A percentile compares a stretch with the other conserved stretches of the same genome.
These are phyloP conservation scores for Catharanthus roseus DNA, from an alignment of 257 asterid genomes.

Conservation along the genomic window DNA sequence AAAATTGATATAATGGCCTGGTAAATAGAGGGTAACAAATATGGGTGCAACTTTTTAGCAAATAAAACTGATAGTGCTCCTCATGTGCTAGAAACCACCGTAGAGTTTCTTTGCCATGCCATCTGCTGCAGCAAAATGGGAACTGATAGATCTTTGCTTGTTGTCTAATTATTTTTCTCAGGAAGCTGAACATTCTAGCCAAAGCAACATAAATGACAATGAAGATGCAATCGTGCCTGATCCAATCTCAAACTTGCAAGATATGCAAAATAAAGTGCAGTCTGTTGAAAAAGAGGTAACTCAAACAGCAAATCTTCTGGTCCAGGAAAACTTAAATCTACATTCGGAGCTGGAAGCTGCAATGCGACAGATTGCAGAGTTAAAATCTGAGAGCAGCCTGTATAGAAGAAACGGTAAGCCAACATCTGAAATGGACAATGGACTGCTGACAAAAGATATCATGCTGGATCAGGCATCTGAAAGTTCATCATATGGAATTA, in stretches of 20 bases:
- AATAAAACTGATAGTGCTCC: neutral
- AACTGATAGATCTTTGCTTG: neutral
- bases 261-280: constrained; percentile 50
- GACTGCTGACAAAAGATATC: constrained; percentile 77
- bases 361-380: constrained; percentile 52
- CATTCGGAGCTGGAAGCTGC: constrained; percentile 66
- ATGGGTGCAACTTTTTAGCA: neutral
- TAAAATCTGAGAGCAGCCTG: constrained; percentile 51
- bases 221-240: constrained; percentile 22
- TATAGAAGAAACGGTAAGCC: constrained; percentile 43
- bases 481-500: constrained; percentile 52
- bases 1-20: neutral
- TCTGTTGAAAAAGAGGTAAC: constrained; percentile 46
- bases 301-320: constrained; percentile 45
- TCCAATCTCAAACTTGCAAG: constrained; percentile 40
- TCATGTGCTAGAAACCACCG: no score
- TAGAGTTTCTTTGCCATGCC: neutral
- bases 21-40: neutral
- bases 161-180: constrained; percentile 16
- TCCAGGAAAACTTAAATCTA: constrained; percentile 49
- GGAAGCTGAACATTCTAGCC: constrained; percentile 33
- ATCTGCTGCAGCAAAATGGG: neutral
- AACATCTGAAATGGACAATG: constrained; percentile 53
- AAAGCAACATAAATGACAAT: constrained; percentile 24
- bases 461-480: constrained; percentile 89